Evolutionary conservation across 2,329 filamentous ascomycete genomes (phyloP).

Genomic region (Beauveria caledonica): DNA sequence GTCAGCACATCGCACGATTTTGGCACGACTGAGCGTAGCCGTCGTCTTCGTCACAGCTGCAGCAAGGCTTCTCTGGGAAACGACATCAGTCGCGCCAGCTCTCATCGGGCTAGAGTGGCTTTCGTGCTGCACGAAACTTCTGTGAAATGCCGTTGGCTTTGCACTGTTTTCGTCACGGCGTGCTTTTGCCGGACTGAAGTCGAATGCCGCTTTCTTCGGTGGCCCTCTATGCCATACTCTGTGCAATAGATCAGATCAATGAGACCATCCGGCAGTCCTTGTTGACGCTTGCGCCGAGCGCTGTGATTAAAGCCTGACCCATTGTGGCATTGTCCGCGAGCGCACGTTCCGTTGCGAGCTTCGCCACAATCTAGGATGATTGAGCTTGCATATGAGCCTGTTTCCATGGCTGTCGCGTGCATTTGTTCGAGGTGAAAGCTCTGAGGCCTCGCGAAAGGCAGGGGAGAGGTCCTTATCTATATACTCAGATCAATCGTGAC

Average conservation of each 20-base stretch:
- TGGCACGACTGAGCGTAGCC: too few species aligned
- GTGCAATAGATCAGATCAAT: background rate
- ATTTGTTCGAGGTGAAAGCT: background rate
- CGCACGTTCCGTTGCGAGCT: background rate
- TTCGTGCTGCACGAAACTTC: background rate
- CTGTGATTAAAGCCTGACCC: background rate
- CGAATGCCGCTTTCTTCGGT: background rate
- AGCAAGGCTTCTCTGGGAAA: too few species aligned
- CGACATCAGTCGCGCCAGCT: background rate
- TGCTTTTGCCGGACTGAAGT: background rate
- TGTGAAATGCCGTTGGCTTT: background rate
- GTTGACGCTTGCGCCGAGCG: background rate
- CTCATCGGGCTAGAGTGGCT: background rate
- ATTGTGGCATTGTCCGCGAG: background rate
- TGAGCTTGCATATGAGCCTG: background rate
- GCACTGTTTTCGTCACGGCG: background rate
- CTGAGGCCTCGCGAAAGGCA: background rate
- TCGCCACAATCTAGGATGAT: background rate
- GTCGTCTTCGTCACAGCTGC: too few species aligned
- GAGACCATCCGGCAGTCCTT: background rate
- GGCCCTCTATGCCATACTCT: background rate
- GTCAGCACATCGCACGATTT: too few species aligned
- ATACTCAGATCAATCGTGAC: background rate
- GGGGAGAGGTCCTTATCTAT: background rate
- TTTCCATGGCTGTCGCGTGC: background rate